Evolutionary conservation across 2,329 filamentous ascomycete species (phyloP).

Genomic region (Fonsecaea monophora): DNA sequence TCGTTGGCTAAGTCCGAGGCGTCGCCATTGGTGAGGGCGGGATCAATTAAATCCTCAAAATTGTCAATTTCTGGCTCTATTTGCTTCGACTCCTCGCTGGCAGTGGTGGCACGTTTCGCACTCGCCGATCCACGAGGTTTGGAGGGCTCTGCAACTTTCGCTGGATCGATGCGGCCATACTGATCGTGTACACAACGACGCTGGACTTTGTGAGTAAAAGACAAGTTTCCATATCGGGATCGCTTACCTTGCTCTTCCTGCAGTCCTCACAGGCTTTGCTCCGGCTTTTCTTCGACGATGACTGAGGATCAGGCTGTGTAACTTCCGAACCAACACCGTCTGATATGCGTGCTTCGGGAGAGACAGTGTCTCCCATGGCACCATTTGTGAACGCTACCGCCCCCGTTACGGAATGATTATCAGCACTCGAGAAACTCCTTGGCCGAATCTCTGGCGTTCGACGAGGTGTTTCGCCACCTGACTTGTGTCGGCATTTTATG

Average conservation of each 20-base stretch:
- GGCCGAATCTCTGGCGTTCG: constrained; percentile 44
- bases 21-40: constrained; percentile 32
- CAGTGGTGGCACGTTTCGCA: constrained; percentile 59
- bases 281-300: constrained; percentile 62
- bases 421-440: constrained; percentile 35
- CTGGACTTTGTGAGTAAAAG: constrained; percentile 48
- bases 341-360: constrained; percentile 19
- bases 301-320: constrained; percentile 22
- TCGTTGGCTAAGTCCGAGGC: constrained; percentile 13
- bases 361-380: constrained; percentile 13
- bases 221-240: constrained; percentile 2
- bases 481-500: constrained; percentile 69
- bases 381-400: constrained; percentile 19
- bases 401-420: constrained; percentile 22
- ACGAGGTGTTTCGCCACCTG: constrained; percentile 50
- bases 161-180: constrained; percentile 67
- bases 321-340: constrained; percentile 15
- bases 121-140: constrained; percentile 64
- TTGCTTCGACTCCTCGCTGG: constrained; percentile 52
- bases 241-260: constrained; percentile 69
- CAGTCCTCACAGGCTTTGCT: constrained; percentile 71
- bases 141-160: constrained; percentile 67
- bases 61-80: constrained; percentile 41
- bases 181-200: constrained; percentile 72
- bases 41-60: constrained; percentile 38